Conservation (phyloP, 306 rosid genomes). For the Cicer cuneatum region DNA sequence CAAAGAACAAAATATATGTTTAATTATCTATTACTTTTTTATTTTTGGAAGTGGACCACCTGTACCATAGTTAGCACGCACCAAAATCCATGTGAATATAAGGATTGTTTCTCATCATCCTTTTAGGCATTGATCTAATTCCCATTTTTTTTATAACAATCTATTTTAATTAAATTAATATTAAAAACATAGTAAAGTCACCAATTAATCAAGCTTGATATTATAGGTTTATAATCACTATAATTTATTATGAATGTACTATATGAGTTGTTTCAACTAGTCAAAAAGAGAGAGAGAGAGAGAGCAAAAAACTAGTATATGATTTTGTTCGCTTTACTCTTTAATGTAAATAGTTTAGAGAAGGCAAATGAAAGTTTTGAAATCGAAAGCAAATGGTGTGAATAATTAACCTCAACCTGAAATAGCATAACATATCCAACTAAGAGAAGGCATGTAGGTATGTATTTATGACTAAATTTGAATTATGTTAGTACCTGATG, state of each 20-base stretch:
- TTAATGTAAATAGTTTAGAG: too few species aligned
- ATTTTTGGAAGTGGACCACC: conserved; percentile 12
- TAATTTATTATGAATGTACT: too few species aligned
- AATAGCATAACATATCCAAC: background rate
- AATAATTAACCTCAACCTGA: background rate
- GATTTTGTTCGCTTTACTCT: too few species aligned
- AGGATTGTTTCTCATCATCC: background rate
- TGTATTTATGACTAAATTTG: background rate
- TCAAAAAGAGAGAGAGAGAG: background rate
- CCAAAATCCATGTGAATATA: background rate
- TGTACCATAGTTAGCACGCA: background rate
- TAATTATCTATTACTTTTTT: background rate
- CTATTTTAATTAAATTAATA: too few species aligned
- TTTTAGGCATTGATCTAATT: background rate
- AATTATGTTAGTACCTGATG: conserved; percentile 59
- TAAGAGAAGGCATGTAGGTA: too few species aligned
- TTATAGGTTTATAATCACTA: too few species aligned
- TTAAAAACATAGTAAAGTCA: too few species aligned
- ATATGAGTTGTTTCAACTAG: too few species aligned
- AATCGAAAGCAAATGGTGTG: background rate
- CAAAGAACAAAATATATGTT: background rate
- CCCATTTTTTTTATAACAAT: too few species aligned
- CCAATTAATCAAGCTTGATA: too few species aligned
- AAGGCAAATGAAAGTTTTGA: background rate
- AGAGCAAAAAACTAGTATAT: too few species aligned